Percentiles rank a stretch among this genome's conserved stretches.
Evolutionary conservation across 352 stramenopile genomes (phyloP).

Genomic region (Phytopythium oedochilum): DNA sequence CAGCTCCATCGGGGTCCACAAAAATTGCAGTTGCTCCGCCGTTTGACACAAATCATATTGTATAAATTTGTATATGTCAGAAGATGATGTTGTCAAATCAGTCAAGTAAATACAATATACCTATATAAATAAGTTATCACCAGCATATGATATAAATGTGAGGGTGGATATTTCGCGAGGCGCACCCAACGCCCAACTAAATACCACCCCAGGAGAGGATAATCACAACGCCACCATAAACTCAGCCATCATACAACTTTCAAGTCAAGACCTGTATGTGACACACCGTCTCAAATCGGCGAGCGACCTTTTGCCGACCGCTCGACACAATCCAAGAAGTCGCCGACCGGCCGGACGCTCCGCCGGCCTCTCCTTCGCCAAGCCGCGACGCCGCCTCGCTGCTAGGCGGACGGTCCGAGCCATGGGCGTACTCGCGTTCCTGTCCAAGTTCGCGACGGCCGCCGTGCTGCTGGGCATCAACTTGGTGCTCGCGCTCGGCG

Average conservation of each 20-base stretch:
- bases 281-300: conserved; percentile 1
- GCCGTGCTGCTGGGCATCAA: conserved; percentile 59
- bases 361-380: neutral
- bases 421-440: conserved; percentile 23
- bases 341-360: neutral
- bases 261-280: neutral
- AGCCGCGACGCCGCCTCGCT: too few species aligned
- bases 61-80: too few species aligned
- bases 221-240: neutral
- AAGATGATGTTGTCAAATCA: too few species aligned
- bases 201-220: neutral
- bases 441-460: conserved; percentile 26
- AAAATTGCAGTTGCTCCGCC: too few species aligned
- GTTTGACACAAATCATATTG: too few species aligned
- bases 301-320: neutral
- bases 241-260: neutral
- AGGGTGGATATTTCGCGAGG: conserved; percentile 3
- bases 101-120: too few species aligned
- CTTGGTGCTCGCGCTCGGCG: conserved; percentile 47
- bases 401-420: too few species aligned
- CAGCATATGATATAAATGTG: neutral
- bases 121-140: too few species aligned
- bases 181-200: neutral
- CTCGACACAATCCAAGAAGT: neutral
- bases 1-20: too few species aligned